Percentiles rank a stretch among this genome's conserved stretches.
phyloP scores from a whole-genome alignment of 2,329 filamentous ascomycete genomes.

The Calycina marina region DNA sequence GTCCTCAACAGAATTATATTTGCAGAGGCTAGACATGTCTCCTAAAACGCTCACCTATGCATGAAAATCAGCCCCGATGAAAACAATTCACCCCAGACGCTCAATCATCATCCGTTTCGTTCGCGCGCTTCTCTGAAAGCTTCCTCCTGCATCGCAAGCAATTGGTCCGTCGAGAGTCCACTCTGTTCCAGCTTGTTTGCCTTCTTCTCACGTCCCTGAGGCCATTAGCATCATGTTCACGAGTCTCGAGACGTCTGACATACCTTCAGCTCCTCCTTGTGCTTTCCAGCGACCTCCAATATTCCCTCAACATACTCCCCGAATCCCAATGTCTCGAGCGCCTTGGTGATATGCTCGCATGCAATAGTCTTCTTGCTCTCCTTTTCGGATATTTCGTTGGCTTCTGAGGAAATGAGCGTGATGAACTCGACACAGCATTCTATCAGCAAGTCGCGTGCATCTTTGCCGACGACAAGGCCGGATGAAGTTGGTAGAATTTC shows the following conservation, averaged over 20 bases:
- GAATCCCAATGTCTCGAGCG: constrained; percentile 84
- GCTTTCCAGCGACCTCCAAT: constrained; percentile 71
- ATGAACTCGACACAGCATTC: constrained; percentile 99
- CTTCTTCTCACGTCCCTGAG: constrained; percentile 84
- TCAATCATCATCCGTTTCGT: constrained; percentile 22
- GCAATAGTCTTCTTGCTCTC: constrained; percentile 99
- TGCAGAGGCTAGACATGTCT: too few species aligned
- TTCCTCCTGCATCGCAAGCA: constrained; percentile 78
- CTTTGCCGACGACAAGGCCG: constrained; percentile 82
- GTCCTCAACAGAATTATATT: too few species aligned
- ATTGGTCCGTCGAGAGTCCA: constrained; percentile 79
- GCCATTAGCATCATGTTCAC: constrained; percentile 1
- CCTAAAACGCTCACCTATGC: too few species aligned
- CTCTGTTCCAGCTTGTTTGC: constrained; percentile 94
- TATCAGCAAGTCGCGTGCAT: constrained; percentile 87
- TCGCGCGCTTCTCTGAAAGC: constrained; percentile 62
- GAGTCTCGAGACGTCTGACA: constrained; percentile 14
- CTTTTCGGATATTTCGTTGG: constrained; percentile 97
- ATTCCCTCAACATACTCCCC: constrained; percentile 83
- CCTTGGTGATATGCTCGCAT: constrained; percentile 93
- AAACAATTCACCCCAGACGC: too few species aligned
- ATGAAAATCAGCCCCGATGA: too few species aligned
- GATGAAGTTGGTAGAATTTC: constrained; percentile 73
- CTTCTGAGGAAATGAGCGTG: constrained; percentile 93
- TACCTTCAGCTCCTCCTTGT: constrained; percentile 88